Conservation (phyloP, 2,329 filamentous ascomycete genomes). For the Ophiostoma sp. region DNA sequence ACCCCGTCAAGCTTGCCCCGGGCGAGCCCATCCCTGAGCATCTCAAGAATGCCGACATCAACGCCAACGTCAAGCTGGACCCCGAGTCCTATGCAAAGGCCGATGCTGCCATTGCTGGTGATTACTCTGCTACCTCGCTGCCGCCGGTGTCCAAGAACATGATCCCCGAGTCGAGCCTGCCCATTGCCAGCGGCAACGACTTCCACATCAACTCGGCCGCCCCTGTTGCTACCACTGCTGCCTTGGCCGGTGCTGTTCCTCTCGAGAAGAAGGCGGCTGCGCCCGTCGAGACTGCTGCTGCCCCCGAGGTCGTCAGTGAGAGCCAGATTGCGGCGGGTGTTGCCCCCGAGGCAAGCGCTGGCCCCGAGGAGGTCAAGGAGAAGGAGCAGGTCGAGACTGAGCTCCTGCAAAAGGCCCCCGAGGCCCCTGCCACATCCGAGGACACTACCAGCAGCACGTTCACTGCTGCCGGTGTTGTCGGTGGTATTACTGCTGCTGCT, state of each 20-base stretch:
- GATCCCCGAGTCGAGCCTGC: conserved; percentile 79
- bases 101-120: conserved; percentile 56
- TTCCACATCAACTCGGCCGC: conserved; percentile 49
- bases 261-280: conserved; percentile 45
- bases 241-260: conserved; percentile 62
- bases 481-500: conserved; percentile 36
- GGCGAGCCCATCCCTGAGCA: conserved; percentile 75
- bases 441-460: conserved; percentile 43
- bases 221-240: conserved; percentile 60
- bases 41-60: conserved; percentile 61
- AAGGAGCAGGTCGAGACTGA: conserved; percentile 68
- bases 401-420: conserved; percentile 61
- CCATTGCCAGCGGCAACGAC: conserved; percentile 47
- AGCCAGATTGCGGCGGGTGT: conserved; percentile 63
- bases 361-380: conserved; percentile 60
- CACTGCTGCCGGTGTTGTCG: conserved; percentile 20
- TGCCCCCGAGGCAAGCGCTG: conserved; percentile 62
- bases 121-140: conserved; percentile 41
- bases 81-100: conserved; percentile 81
- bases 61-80: conserved; percentile 70
- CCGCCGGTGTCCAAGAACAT: conserved; percentile 56
- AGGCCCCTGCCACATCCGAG: conserved; percentile 54
- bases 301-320: conserved; percentile 36
- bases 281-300: background rate
- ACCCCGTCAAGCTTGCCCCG: conserved; percentile 72